These are phyloP conservation scores for Aspergillus bombycis DNA, from an alignment of 2,329 filamentous ascomycete species.

Conservation along the genomic window DNA sequence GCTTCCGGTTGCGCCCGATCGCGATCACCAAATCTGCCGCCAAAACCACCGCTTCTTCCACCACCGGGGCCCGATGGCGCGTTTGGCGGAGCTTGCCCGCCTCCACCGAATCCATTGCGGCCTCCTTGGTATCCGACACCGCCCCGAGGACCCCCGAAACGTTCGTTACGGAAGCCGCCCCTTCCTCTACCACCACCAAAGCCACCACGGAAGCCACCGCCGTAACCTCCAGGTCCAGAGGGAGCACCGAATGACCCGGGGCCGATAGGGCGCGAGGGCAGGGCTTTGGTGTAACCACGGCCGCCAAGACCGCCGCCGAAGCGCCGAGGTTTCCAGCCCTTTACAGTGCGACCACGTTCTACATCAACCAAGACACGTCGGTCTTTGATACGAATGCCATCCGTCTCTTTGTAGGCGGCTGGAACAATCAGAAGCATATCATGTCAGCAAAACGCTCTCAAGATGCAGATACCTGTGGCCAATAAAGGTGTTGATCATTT, in stretches of 20 bases:
- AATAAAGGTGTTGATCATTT: constrained; percentile 17
- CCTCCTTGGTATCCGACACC: constrained; percentile 63
- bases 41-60: constrained; percentile 56
- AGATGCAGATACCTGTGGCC: constrained; percentile 5
- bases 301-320: constrained; percentile 91
- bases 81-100: constrained; percentile 53
- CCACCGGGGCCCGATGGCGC: constrained; percentile 59
- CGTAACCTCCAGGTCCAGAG: constrained; percentile 59
- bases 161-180: constrained; percentile 55
- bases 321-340: constrained; percentile 88
- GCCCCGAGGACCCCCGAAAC: constrained; percentile 52
- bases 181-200: constrained; percentile 51
- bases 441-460: constrained; percentile 40
- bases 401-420: constrained; percentile 89
- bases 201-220: constrained; percentile 60
- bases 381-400: constrained; percentile 91
- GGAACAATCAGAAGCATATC: constrained; percentile 48
- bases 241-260: constrained; percentile 61
- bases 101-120: constrained; percentile 53
- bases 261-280: constrained; percentile 71
- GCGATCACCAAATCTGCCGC: constrained; percentile 53
- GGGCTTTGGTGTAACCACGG: constrained; percentile 85
- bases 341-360: constrained; percentile 90
- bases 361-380: constrained; percentile 92
- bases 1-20: constrained; percentile 67